Evolutionary conservation across 306 rosid genomes (phyloP).

Genomic region (Inga oerstediana): DNA sequence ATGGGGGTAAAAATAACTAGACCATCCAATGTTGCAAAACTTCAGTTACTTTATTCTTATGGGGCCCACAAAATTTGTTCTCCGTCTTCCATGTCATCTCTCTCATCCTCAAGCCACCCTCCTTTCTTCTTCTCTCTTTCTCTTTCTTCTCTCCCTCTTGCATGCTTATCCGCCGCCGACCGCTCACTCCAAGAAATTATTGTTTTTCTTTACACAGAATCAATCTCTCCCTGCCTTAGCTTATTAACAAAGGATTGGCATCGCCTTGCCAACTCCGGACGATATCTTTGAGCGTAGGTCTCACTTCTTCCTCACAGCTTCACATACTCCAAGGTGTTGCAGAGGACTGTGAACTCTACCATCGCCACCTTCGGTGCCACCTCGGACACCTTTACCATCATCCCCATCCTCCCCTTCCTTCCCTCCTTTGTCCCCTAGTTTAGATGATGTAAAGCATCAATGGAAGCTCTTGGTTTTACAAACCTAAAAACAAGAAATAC

Average conservation of each 20-base stretch:
- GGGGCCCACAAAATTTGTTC: too few species aligned
- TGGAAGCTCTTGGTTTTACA: too few species aligned
- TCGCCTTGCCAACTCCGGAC: slow-evolving; percentile 94
- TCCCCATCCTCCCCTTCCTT: slow-evolving; percentile 70
- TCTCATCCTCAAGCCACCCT: too few species aligned
- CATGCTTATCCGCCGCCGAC: too few species aligned
- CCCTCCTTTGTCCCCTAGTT: slow-evolving; percentile 53
- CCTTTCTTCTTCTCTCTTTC: too few species aligned
- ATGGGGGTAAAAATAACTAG: too few species aligned
- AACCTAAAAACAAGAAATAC: background rate
- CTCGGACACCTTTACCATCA: slow-evolving; percentile 70
- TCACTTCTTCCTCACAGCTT: slow-evolving; percentile 68
- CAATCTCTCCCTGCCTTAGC: background rate
- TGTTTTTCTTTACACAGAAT: background rate
- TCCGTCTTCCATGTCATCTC: too few species aligned
- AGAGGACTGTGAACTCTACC: slow-evolving; percentile 54
- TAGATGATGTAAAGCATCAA: too few species aligned
- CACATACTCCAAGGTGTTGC: slow-evolving; percentile 66
- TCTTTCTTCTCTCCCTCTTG: too few species aligned
- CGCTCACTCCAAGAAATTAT: background rate
- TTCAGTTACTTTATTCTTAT: too few species aligned
- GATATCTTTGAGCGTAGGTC: slow-evolving; percentile 73
- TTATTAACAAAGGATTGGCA: background rate
- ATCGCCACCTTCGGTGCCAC: slow-evolving; percentile 44
- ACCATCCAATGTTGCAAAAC: too few species aligned